These are phyloP conservation scores for Lichtheimia hyalospora DNA, from an alignment of 371 early-diverging fungal species.

Conservation along the genomic window DNA sequence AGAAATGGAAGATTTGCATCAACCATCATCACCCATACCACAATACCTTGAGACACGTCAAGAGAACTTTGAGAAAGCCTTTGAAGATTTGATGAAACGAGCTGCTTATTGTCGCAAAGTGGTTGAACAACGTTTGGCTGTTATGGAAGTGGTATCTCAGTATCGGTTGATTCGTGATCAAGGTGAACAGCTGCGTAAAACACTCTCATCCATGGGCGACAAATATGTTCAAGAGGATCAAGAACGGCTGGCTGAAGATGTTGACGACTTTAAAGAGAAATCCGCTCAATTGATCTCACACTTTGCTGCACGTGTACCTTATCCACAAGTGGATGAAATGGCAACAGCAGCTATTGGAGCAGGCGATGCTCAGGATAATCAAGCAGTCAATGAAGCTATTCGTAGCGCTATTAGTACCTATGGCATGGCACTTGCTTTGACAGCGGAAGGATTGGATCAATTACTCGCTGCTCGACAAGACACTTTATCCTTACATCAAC, in stretches of 20 bases:
- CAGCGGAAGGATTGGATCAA: slow-evolving; percentile 46
- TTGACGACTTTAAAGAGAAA: slow-evolving; percentile 34
- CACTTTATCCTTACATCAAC: slow-evolving; percentile 34
- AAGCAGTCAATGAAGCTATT: slow-evolving; percentile 40
- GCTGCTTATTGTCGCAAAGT: slow-evolving; percentile 42
- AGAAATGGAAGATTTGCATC: slow-evolving; percentile 38
- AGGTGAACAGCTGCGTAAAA: slow-evolving; percentile 35
- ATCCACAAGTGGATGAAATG: slow-evolving; percentile 38
- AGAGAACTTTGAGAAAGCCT: slow-evolving; percentile 42
- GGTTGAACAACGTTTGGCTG: slow-evolving; percentile 41
- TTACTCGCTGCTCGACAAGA: slow-evolving; percentile 36
- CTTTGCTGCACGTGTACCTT: slow-evolving; percentile 31
- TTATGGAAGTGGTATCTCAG: slow-evolving; percentile 33
- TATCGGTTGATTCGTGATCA: slow-evolving; percentile 30
- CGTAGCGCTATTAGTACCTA: slow-evolving; percentile 32
- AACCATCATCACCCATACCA: slow-evolving; percentile 16
- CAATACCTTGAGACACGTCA: slow-evolving; percentile 46
- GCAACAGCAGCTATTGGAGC: slow-evolving; percentile 35
- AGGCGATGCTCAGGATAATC: slow-evolving; percentile 28
- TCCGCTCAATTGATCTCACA: slow-evolving; percentile 40
- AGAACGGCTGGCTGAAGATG: slow-evolving; percentile 23
- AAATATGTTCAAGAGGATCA: slow-evolving; percentile 13
- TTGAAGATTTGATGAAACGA: slow-evolving; percentile 47
- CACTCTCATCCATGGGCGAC: slow-evolving; percentile 18
- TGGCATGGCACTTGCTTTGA: slow-evolving; percentile 38